Conservation (phyloP, 2,329 filamentous ascomycete genomes). For the Bipolaris cookei region DNA sequence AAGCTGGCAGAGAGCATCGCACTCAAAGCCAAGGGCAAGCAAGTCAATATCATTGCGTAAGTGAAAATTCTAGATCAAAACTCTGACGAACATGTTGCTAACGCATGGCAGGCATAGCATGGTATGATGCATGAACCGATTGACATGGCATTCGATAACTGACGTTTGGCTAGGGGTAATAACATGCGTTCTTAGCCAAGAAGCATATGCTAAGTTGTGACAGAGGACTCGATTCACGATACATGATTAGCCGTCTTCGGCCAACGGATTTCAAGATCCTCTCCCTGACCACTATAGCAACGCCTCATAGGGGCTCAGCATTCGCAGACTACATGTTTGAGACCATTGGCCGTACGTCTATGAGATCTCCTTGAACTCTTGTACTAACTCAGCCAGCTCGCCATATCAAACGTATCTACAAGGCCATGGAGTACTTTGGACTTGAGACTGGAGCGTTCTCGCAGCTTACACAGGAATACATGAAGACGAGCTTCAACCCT, state of each 20-base stretch:
- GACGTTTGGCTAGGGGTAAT: constrained; percentile 47
- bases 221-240: constrained; percentile 67
- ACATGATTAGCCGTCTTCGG: constrained; percentile 66
- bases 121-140: constrained; percentile 31
- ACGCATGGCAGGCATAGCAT: constrained; percentile 60
- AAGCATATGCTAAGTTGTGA: constrained; percentile 21
- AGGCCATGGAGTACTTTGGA: constrained; percentile 60
- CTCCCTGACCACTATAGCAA: constrained; percentile 68
- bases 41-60: constrained; percentile 70
- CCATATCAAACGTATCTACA: constrained; percentile 62
- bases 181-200: neutral
- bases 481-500: constrained; percentile 65
- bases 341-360: constrained; percentile 61
- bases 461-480: constrained; percentile 66
- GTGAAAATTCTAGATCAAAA: constrained; percentile 28
- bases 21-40: constrained; percentile 59
- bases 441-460: constrained; percentile 66
- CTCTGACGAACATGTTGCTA: constrained; percentile 11
- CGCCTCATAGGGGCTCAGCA: constrained; percentile 66
- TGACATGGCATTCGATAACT: constrained; percentile 16
- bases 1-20: constrained; percentile 62
- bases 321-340: constrained; percentile 68
- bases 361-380: neutral
- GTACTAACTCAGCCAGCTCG: constrained; percentile 41
- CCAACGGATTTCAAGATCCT: constrained; percentile 76